These are phyloP conservation scores for Dactylellina haptotyla DNA, from an alignment of 2,329 filamentous ascomycete genomes.

Conservation along the genomic window DNA sequence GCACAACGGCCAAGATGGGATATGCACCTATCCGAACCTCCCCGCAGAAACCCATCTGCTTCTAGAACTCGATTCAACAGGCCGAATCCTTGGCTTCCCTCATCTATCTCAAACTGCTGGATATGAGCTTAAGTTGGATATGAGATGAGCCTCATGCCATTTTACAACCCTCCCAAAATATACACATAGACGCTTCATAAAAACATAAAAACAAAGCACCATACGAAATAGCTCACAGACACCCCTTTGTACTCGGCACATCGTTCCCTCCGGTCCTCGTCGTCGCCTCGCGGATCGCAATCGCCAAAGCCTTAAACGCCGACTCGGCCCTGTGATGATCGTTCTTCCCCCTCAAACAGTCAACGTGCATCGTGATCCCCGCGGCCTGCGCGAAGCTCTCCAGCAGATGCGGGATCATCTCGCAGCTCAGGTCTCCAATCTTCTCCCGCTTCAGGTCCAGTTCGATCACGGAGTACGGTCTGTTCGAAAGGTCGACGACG, in stretches of 20 bases:
- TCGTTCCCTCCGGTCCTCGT: conserved; percentile 80
- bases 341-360: conserved; percentile 88
- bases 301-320: conserved; percentile 94
- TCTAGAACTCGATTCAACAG: conserved; percentile 22
- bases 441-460: conserved; percentile 88
- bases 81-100: conserved; percentile 1
- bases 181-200: not conserved
- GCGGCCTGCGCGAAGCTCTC: conserved; percentile 93
- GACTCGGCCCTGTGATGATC: conserved; percentile 97
- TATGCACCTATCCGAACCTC: conserved; percentile 39
- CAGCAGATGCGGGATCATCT: conserved; percentile 97
- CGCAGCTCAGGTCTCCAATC: conserved; percentile 89
- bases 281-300: conserved; percentile 82
- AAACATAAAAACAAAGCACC: not conserved
- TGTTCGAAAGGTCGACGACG: conserved; percentile 93
- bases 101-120: not conserved
- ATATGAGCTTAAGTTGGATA: not conserved
- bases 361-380: conserved; percentile 91
- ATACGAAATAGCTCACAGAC: conserved; percentile 11
- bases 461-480: conserved; percentile 84
- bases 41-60: conserved; percentile 7
- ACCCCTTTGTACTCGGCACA: conserved; percentile 73
- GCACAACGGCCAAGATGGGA: too few species aligned
- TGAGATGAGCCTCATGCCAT: too few species aligned
- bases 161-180: too few species aligned